Base-by-base conservation (phyloP, 129 eudicot species). In the Artemisia tridentata region DNA sequence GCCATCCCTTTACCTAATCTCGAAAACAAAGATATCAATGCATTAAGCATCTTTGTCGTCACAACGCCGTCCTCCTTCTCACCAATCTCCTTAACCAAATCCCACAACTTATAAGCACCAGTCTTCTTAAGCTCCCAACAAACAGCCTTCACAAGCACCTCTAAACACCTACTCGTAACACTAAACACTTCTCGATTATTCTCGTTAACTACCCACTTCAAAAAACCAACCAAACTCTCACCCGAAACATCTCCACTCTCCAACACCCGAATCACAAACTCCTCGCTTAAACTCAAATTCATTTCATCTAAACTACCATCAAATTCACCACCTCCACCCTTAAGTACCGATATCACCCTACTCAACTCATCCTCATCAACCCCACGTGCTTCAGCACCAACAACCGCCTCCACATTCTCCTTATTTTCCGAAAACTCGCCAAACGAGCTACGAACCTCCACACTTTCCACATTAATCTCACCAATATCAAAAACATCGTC, bases 1-100 rank as follows among this genome's bases (percentile, higher is more conserved):
- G 89, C 89, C 77, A 87, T 84, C 66, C 92, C 97, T 74, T 90
- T 86, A 63, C 96, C 88, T 74, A 90, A 74, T 69, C 79, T 82
- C 4, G 93, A 84, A 52, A 90, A 81, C 25, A 76, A 62, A 8
- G 86, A 72, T 38, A 95, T 71, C 68, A 95, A 66, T n/a, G 68
- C 73, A 77, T 95, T 95, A 20, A 95, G 95, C 72, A 80, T 79
- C 27, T 72, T 78, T 0, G 87, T 76, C n/a, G 80, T 84, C 84
- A 95, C 75, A 65, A 84, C 73, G 7, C 80, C 74, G 10, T 75
- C 80, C 65, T 71, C 84, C 79, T 82, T 88, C 63, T 80, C 88
- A 11, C 91, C 96, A 11, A 85, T 27, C 75, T 81, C 90, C 82
- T 85, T 84, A 11, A 87, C 53, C 80, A 93, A 68, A 85, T 90